Evolutionary conservation across 2,329 filamentous ascomycete species (phyloP), one percentile per base, ranked within the genome.

Genomic region (Diaporthe ampelina): DNA sequence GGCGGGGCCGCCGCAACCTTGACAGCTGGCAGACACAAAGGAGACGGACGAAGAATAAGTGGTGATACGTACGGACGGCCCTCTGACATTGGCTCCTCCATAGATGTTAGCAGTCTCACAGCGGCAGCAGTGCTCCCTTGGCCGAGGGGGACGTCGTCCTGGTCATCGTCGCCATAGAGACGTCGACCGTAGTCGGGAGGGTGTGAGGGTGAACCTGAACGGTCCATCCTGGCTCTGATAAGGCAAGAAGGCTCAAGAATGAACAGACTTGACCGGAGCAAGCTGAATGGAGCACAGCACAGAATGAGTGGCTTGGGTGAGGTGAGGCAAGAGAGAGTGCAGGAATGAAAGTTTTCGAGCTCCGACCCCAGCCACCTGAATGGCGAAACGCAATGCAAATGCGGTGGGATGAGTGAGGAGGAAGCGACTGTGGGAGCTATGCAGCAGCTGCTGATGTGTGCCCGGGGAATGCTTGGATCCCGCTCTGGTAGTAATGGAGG

Each of bases 71-170:
- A 92, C 90, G 88, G 85, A 80, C 85, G 83, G 73, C 79, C 78
- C 76, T 86, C 83, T 83, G 84, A 78, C 57, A 83, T 76, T 43
- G 87, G 83, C 61, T 91, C 90, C 79, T 92, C 91, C 81, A 91
- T 86, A 9, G 90, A 91, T 70, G 90, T 92, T 83, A 93, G 84
- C 78, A 93, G 84, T 78, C 91, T 87, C 72, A 92, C 87, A 76
- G 87, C 88, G 45, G 90, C 86, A 58, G 86, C 82, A 79, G 88
- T 88, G 74, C 79, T 79, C 50, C 81, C 78, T 73, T 86, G 83
- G 74, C 85, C 84, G 52, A 84, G 84, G 24, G 86, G 85, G 37
- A 85, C 87, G 76, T 86, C 83, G 77, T 88, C 83, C 77, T 86
- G 82, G 35, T 90, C 88, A 70, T 90, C 88, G 78, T 89, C 87